Evolutionary conservation across 2,329 filamentous ascomycete species (phyloP).

Genomic region (Pseudogymnoascus sp.): DNA sequence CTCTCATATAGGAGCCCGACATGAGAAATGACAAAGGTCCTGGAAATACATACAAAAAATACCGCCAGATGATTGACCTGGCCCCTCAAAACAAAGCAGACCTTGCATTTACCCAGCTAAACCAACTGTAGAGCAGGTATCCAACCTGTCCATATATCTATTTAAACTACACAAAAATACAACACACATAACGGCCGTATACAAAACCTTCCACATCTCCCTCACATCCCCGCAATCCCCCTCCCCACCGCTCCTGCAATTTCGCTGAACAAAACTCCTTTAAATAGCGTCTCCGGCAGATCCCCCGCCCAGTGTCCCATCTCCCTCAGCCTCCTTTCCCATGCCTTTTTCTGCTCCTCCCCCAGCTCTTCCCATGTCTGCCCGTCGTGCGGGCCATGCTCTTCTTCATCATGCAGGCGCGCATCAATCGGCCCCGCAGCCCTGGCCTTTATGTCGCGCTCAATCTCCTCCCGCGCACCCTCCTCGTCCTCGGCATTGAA

Average conservation of each 20-base stretch:
- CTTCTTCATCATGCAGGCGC: constrained; percentile 21
- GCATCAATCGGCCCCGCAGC: constrained; percentile 16
- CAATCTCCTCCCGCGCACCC: constrained; percentile 13
- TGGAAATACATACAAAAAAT: neutral
- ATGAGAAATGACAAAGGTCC: neutral
- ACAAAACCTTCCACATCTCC: neutral
- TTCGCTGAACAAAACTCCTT: constrained; percentile 29
- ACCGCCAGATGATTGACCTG: no score
- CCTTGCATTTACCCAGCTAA: no score
- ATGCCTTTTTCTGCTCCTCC: constrained; percentile 23
- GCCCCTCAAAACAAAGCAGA: no score
- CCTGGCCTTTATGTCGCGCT: neutral
- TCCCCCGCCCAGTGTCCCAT: constrained; percentile 29
- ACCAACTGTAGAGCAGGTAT: neutral
- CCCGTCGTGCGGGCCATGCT: constrained; percentile 19
- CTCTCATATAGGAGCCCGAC: neutral
- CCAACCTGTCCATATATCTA: neutral
- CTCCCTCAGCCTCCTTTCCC: constrained; percentile 26
- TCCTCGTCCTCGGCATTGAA: constrained; percentile 13
- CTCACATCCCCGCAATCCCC: constrained; percentile 3
- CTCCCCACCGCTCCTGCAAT: constrained; percentile 24
- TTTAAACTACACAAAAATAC: neutral
- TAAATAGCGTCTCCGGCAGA: constrained; percentile 25
- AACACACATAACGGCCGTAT: neutral
- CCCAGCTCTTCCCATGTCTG: constrained; percentile 27